These are phyloP conservation scores for Calvatia gigantea DNA, from an alignment of 768 basidiomycete genomes.

Conservation along the genomic window DNA sequence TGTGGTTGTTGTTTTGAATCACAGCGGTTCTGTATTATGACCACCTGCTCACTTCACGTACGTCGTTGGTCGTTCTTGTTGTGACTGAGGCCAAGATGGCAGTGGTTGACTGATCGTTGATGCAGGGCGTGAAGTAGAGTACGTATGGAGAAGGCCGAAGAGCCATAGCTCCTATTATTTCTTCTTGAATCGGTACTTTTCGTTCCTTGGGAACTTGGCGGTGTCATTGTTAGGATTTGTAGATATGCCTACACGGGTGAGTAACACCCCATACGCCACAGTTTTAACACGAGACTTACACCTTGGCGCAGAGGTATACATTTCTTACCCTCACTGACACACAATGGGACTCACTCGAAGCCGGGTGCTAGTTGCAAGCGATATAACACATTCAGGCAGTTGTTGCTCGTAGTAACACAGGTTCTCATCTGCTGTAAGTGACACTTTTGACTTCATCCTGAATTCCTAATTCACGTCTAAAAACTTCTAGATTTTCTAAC, in stretches of 20 bases:
- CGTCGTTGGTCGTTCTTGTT: neutral
- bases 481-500: constrained; percentile 35
- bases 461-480: neutral
- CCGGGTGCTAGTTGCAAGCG: constrained; percentile 31
- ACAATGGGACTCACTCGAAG: neutral
- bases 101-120: neutral
- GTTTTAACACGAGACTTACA: neutral
- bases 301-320: neutral
- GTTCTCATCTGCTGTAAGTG: constrained; percentile 43
- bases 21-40: neutral
- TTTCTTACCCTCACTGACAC: neutral
- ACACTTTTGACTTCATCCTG: neutral
- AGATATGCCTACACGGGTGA: constrained; percentile 15
- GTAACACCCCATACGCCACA: neutral
- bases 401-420: constrained; percentile 39
- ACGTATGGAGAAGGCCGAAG: constrained; percentile 43
- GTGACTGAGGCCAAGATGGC: neutral
- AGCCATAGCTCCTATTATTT: constrained; percentile 39
- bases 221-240: constrained; percentile 28
- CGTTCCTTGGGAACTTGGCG: constrained; percentile 35
- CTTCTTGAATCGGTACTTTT: constrained; percentile 47
- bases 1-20: neutral
- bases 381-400: constrained; percentile 37
- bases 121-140: constrained; percentile 35
- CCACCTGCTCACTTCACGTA: neutral